These are phyloP conservation scores for Diplotaxis tenuifolia DNA, from an alignment of 345 rosid genomes.

Conservation along the genomic window DNA sequence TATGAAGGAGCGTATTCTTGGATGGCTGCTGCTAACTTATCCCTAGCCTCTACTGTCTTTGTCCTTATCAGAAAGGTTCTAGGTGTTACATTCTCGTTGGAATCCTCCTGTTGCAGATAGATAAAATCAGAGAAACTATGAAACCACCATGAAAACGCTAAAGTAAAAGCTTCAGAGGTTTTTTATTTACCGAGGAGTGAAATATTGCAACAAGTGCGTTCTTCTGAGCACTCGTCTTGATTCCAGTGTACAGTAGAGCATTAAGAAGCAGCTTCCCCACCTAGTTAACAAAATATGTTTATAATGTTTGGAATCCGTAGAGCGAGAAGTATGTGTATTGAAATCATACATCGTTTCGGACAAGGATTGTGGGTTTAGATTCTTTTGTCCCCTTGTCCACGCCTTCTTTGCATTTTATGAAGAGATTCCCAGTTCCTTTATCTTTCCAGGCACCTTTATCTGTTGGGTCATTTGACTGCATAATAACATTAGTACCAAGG, in stretches of 20 bases:
- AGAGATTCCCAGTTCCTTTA: conserved; percentile 88
- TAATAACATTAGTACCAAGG: background rate
- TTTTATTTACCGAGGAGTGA: conserved; percentile 71
- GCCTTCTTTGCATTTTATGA: conserved; percentile 86
- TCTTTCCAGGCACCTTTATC: conserved; percentile 94
- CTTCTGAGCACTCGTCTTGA: conserved; percentile 74
- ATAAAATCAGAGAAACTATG: background rate
- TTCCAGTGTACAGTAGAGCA: conserved; percentile 83
- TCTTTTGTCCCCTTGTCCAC: conserved; percentile 78
- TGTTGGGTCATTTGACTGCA: conserved; percentile 73
- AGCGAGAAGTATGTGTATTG: conserved; percentile 1
- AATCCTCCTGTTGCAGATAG: conserved; percentile 55
- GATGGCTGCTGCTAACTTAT: conserved; percentile 70
- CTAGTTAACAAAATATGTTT: conserved; percentile 38
- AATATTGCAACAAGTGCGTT: conserved; percentile 88
- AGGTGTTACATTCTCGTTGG: conserved; percentile 46
- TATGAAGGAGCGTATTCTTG: conserved; percentile 68
- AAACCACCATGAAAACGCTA: background rate
- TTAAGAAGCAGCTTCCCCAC: conserved; percentile 85
- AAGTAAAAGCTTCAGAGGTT: background rate
- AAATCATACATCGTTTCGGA: conserved; percentile 79
- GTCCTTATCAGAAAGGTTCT: conserved; percentile 81
- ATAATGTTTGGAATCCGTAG: conserved; percentile 4
- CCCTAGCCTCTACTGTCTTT: conserved; percentile 72
- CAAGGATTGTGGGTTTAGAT: conserved; percentile 77